Base-by-base conservation (phyloP, 2,329 filamentous ascomycete species). In the Aureobasidium leucospermi region DNA sequence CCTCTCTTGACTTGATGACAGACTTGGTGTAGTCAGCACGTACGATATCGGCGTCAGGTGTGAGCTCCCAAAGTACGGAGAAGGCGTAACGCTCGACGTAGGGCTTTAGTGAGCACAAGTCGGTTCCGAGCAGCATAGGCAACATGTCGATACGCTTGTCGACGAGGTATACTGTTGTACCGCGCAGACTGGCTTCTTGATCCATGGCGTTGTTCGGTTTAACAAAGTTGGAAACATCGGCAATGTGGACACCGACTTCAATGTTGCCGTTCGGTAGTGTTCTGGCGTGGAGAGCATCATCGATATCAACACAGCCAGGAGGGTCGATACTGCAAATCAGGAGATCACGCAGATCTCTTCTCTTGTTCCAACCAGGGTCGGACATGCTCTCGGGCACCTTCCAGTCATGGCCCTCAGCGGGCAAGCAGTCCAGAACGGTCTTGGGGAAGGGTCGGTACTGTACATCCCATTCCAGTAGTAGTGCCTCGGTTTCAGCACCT, bases 61-160 rank as follows among this genome's bases (percentile, higher is more conserved):
- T 88, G 66, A 99, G 79, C 73, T 99, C 93, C 94, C 94, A 80
- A 6, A 80, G 65, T 0, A 79, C 77, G 15, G 76, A 78, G 68
- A 80, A 80, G 4, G 78, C 77, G 60, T 76, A 80, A 15, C 78
- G 89, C 76, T 99, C 94, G n/a, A 99, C 91, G 67, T 96, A 94
- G 0, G 94, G 94, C 73, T 97, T 97, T 19, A 99, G 79, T 0
- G 94, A 99, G 76, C 94, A 99, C 1, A 99, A 80, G 69, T 99
- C 92, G 0, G 94, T 99, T 60, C 94, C 94, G 11, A 99, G 85
- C 34, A 99, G 85, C 81, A 91, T 92, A 1, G 95, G 95, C 73
- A 99, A 81, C 95, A 99, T 99, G 78, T 99, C 95, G 68, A 99
- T 99, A 67, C 94, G 91, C 80, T 99, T 99, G 75, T 99, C 94